Evolutionary conservation across 345 rosid genomes (phyloP).

Genomic region (Populus alba): DNA sequence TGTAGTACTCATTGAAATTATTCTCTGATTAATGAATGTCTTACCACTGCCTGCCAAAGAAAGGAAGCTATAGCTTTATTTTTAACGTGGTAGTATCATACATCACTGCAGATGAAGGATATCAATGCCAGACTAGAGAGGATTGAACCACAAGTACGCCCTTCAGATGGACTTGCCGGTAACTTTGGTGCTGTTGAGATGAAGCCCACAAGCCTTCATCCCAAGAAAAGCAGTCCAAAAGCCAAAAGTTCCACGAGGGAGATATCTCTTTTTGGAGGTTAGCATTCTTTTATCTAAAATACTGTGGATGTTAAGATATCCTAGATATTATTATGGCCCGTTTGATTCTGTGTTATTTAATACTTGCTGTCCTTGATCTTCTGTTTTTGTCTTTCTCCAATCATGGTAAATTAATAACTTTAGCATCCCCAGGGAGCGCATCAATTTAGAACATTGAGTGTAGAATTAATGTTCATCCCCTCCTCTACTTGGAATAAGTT

Average conservation of each 20-base stretch:
- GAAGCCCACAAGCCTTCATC: conserved; percentile 52
- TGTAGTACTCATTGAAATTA: background rate
- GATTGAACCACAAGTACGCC: conserved; percentile 71
- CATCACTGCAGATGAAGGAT: conserved; percentile 74
- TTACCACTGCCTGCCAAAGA: background rate
- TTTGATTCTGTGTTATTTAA: background rate
- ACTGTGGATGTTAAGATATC: background rate
- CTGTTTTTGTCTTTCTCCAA: background rate
- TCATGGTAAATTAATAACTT: background rate
- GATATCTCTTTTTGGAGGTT: conserved; percentile 88
- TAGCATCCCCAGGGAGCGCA: background rate
- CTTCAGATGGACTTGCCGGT: conserved; percentile 54
- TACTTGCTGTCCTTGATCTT: background rate
- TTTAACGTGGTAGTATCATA: background rate
- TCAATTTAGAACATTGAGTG: background rate
- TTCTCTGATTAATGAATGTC: background rate
- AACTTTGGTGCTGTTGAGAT: conserved; percentile 57
- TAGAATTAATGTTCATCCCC: background rate
- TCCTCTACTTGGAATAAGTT: background rate
- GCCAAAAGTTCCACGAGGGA: conserved; percentile 78
- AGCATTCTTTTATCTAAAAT: conserved; percentile 12
- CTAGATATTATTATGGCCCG: too few species aligned
- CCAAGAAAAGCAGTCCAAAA: conserved; percentile 87
- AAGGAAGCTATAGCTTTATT: background rate
- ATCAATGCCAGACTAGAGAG: conserved; percentile 93